Conservation (phyloP, 345 rosid genomes). For the Salix arbutifolia region DNA sequence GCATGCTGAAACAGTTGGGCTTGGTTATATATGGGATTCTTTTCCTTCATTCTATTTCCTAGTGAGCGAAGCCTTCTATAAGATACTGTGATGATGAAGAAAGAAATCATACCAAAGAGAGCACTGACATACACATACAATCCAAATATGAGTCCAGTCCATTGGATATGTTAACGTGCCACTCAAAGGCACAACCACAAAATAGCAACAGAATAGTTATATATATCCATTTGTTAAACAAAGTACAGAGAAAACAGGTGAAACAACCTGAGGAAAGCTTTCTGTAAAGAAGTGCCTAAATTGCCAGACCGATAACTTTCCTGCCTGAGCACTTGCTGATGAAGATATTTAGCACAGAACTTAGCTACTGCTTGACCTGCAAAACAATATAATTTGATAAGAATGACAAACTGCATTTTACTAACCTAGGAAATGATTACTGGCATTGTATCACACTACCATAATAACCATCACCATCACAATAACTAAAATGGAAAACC, state of each 20-base stretch:
- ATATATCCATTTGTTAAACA: background rate
- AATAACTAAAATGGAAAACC: background rate
- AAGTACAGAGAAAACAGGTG: background rate
- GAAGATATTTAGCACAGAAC: slow-evolving; percentile 89
- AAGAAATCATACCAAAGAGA: background rate
- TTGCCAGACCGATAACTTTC: slow-evolving; percentile 71
- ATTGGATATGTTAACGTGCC: background rate
- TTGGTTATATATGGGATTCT: background rate
- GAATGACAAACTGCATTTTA: background rate
- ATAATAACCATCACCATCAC: background rate
- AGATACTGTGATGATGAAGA: background rate
- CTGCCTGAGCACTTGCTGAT: slow-evolving; percentile 68
- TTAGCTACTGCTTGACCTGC: slow-evolving; percentile 86
- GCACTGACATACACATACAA: background rate
- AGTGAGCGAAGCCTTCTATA: background rate
- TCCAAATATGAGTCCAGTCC: background rate
- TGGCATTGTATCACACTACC: background rate
- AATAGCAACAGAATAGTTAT: too few species aligned
- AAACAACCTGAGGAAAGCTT: slow-evolving; percentile 74
- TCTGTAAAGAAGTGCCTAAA: slow-evolving; percentile 56
- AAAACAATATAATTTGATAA: slow-evolving; percentile 9
- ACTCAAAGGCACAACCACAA: background rate
- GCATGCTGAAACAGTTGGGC: background rate
- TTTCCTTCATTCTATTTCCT: background rate
- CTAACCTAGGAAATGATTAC: background rate